phyloP scores from a whole-genome alignment of 805 yeast species.

The Scheffersomyces amazonensis region DNA sequence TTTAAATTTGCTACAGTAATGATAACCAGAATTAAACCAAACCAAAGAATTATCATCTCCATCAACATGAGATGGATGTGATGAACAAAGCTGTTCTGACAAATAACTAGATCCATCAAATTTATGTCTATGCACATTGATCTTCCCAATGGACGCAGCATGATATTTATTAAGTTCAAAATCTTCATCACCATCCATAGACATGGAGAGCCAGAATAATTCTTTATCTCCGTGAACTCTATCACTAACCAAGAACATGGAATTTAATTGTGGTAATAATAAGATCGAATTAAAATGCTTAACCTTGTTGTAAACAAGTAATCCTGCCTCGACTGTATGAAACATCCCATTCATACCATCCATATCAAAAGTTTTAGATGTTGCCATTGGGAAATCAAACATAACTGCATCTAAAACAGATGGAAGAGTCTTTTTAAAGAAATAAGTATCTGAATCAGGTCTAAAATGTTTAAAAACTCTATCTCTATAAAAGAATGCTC shows the following conservation, averaged over 20 bases:
- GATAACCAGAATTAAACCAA: conserved; percentile 43
- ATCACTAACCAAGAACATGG: conserved; percentile 14
- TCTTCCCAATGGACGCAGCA: conserved; percentile 25
- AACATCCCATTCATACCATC: conserved; percentile 30
- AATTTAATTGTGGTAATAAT: conserved; percentile 25
- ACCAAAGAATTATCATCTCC: conserved; percentile 45
- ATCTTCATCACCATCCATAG: conserved; percentile 21
- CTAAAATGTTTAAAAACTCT: conserved; percentile 26
- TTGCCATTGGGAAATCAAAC: conserved; percentile 30
- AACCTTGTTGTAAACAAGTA: conserved; percentile 20
- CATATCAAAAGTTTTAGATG: conserved; percentile 27
- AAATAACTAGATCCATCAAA: conserved; percentile 7
- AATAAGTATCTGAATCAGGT: conserved; percentile 31
- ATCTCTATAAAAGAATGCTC: conserved; percentile 22
- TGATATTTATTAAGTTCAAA: conserved; percentile 18
- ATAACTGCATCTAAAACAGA: conserved; percentile 14
- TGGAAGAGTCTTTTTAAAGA: conserved; percentile 48
- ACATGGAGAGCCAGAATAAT: conserved; percentile 25
- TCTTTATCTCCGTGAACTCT: conserved; percentile 27
- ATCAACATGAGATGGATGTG: conserved; percentile 41
- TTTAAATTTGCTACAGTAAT: conserved; percentile 29
- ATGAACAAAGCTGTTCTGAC: conserved; percentile 31
- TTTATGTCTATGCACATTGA: conserved; percentile 16
- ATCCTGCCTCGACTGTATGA: conserved; percentile 33
- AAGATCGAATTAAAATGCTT: conserved; percentile 21